A percentile compares a stretch with the other conserved stretches of the same genome.
These are phyloP conservation scores for Cryoendolithus antarcticus DNA, from an alignment of 2,329 filamentous ascomycete genomes.

Conservation along the genomic window DNA sequence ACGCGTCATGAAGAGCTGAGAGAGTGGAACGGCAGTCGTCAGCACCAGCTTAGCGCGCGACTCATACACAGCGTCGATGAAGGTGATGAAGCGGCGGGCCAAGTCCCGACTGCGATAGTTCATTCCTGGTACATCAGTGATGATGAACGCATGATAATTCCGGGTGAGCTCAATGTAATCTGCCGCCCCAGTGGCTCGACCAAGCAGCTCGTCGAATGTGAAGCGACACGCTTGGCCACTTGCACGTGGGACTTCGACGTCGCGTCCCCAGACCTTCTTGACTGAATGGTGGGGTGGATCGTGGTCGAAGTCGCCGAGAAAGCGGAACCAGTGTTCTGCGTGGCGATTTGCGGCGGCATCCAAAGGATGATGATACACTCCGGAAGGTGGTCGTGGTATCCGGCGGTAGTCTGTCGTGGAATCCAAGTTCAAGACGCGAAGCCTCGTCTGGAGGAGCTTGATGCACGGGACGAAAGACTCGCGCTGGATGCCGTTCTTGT, in stretches of 20 bases:
- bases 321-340: slow-evolving; percentile 25
- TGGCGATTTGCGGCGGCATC: slow-evolving; percentile 55
- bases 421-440: slow-evolving; percentile 72
- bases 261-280: not conserved
- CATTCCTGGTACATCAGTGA: slow-evolving; percentile 12
- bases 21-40: slow-evolving; percentile 74
- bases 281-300: slow-evolving; percentile 35
- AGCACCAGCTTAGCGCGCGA: slow-evolving; percentile 62
- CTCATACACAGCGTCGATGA: slow-evolving; percentile 67
- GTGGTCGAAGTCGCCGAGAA: slow-evolving; percentile 6
- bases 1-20: slow-evolving; percentile 56
- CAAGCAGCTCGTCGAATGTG: slow-evolving; percentile 54
- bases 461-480: slow-evolving; percentile 53
- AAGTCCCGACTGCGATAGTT: slow-evolving; percentile 45
- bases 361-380: slow-evolving; percentile 71
- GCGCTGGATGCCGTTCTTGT: slow-evolving; percentile 91
- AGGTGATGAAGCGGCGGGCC: slow-evolving; percentile 60
- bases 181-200: slow-evolving; percentile 53
- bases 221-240: slow-evolving; percentile 26
- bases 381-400: slow-evolving; percentile 2
- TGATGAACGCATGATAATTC: slow-evolving; percentile 8
- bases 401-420: slow-evolving; percentile 53
- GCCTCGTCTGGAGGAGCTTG: slow-evolving; percentile 58
- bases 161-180: slow-evolving; percentile 59
- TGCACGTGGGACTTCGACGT: not conserved